phyloP scores from a whole-genome alignment of 2,329 filamentous ascomycete species.

The Aspergillus pseudoglaucus region DNA sequence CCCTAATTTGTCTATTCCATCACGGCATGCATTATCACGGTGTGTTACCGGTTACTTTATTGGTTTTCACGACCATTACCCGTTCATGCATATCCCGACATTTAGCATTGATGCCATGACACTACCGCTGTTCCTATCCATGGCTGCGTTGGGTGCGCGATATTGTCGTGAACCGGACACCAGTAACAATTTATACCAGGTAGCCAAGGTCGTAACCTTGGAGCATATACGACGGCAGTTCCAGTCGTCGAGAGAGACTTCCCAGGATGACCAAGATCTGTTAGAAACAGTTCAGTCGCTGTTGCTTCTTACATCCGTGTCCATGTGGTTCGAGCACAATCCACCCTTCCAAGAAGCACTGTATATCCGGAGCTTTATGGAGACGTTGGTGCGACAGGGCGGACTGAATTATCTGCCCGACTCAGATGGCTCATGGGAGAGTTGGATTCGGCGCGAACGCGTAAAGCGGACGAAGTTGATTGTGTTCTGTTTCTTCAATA shows the following conservation, averaged over 20 bases:
- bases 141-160: conserved; percentile 27
- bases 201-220: conserved; percentile 26
- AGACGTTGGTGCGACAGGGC: conserved; percentile 21
- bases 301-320: conserved; percentile 22
- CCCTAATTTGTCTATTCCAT: conserved; percentile 20
- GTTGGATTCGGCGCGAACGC: conserved; percentile 25
- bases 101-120: conserved; percentile 20
- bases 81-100: conserved; percentile 27
- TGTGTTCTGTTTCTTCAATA: conserved; percentile 30
- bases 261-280: conserved; percentile 16
- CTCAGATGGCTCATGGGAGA: conserved; percentile 26
- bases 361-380: conserved; percentile 24
- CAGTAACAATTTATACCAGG: conserved; percentile 24
- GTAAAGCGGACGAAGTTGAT: conserved; percentile 28
- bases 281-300: conserved; percentile 25
- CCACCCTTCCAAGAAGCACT: conserved; percentile 24
- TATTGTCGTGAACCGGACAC: conserved; percentile 29
- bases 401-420: conserved; percentile 23
- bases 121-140: conserved; percentile 22
- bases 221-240: conserved; percentile 25
- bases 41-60: conserved; percentile 28
- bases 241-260: conserved; percentile 13
- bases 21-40: conserved; percentile 27
- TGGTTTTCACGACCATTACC: conserved; percentile 29
- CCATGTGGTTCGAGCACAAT: conserved; percentile 26